These are phyloP conservation scores for Hypoxylon sp. DNA, from an alignment of 2,329 filamentous ascomycete genomes.

Conservation along the genomic window DNA sequence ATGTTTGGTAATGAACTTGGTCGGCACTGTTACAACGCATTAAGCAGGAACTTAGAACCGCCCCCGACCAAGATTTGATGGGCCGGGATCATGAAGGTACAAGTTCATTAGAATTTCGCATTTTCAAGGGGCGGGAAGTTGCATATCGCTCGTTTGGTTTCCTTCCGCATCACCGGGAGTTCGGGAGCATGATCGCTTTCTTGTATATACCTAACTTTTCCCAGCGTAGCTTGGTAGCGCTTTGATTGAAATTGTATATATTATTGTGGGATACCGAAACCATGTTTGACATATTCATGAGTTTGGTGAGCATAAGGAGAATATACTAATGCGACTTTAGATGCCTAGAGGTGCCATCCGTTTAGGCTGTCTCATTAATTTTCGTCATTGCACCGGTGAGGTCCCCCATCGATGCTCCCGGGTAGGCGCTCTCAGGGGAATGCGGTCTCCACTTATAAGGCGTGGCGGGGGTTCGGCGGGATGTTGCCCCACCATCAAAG, in stretches of 20 bases:
- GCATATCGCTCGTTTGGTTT: slow-evolving; percentile 30
- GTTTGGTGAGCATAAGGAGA: neutral
- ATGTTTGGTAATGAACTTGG: slow-evolving; percentile 86
- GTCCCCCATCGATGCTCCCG: slow-evolving; percentile 14
- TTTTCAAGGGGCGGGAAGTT: slow-evolving; percentile 11
- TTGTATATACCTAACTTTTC: slow-evolving; percentile 37
- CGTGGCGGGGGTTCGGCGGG: slow-evolving; percentile 41
- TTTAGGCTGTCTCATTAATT: neutral
- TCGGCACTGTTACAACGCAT: slow-evolving; percentile 75
- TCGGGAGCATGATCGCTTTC: slow-evolving; percentile 13
- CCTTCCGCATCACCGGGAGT: slow-evolving; percentile 43
- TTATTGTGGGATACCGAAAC: neutral
- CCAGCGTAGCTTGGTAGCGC: slow-evolving; percentile 22
- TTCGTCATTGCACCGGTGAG: neutral
- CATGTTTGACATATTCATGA: neutral
- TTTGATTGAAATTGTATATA: slow-evolving; percentile 15
- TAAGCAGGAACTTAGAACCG: slow-evolving; percentile 50
- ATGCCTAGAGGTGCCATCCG: neutral
- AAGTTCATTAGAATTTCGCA: slow-evolving; percentile 10
- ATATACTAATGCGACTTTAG: neutral
- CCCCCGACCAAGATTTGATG: neutral
- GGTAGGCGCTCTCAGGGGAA: slow-evolving; percentile 9
- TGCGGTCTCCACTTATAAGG: slow-evolving; percentile 26
- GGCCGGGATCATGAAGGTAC: neutral
- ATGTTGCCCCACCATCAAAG: slow-evolving; percentile 45